Base-by-base conservation (phyloP, 371 early-diverging fungal genomes). In the Rhizomucor pusillus region DNA sequence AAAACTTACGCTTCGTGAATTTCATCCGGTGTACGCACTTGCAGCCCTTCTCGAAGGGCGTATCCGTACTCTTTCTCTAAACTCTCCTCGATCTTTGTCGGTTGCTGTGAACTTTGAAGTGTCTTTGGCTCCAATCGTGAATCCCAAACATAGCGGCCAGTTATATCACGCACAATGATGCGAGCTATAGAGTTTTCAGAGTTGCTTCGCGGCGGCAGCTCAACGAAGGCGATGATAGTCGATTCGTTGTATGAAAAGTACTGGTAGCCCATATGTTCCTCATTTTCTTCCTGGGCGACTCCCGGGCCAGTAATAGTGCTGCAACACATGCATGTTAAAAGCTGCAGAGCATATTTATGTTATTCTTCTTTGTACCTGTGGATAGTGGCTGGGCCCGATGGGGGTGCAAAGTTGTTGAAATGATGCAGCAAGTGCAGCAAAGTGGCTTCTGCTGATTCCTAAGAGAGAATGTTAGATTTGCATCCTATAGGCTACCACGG, bases 101-200 rank as follows among this genome's bases (percentile, higher is more conserved):
- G 22, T 5, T 44, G 47, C 7, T 46, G 16, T 33, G 47, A 47
- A 9, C 3, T 46, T n/a, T 55, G 40, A 24, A 25, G 4, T 12
- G 46, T 34, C 14, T 48, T 56, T 33, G 55, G 66, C 46, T 67
- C 88, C 10, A 87, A 55, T 22, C 78, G 71, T 0, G 80, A 71
- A 53, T 93, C 92, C 93, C 93, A 93, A 1, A 79, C 75, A 66
- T 90, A 91, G 18, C 88, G 77, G 0, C 93, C 93, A 5, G 89
- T 88, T 37, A 85, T 60, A 60, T 91, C 87, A 29, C 93, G 81
- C 20, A 90, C 66, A 37, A 88, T 81, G 14, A 90, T 68, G 16
- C 90, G 81, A 1, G 76, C 68, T 5, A 29, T 29, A 5, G 29
- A 29, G 29, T 7, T 29, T 29, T 29, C 29, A 29, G 29, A 29